These are phyloP conservation scores for Sinapis alba DNA, from an alignment of 441 rosid species.

Conservation along the genomic window DNA sequence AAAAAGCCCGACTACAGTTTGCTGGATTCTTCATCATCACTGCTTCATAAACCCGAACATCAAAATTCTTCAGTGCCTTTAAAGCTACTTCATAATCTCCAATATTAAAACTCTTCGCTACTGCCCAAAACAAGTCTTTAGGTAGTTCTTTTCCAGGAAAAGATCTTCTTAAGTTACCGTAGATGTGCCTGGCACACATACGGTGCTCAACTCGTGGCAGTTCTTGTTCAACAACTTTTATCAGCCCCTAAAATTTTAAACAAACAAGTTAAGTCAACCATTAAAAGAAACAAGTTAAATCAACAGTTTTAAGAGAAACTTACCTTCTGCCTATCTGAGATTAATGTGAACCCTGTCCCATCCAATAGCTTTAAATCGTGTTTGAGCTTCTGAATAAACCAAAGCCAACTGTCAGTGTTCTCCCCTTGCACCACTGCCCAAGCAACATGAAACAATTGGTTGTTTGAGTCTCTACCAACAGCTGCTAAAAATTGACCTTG, in stretches of 20 bases:
- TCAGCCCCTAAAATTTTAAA: neutral
- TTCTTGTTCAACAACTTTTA: neutral
- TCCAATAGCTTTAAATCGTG: neutral
- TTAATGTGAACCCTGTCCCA: neutral
- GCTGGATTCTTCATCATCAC: neutral
- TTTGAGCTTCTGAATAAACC: neutral
- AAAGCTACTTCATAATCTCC: neutral
- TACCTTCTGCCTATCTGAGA: neutral
- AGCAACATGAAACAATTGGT: neutral
- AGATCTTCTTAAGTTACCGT: neutral
- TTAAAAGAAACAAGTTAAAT: no score
- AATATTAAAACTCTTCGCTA: neutral
- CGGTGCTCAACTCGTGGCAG: neutral
- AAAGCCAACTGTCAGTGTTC: neutral
- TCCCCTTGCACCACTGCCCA: neutral
- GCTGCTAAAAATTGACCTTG: neutral
- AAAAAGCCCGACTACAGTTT: neutral
- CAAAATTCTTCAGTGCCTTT: neutral
- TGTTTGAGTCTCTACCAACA: neutral
- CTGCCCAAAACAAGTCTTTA: neutral
- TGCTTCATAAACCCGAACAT: neutral
- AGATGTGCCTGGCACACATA: neutral
- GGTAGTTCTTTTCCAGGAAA: neutral
- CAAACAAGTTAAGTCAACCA: no score
- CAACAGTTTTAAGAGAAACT: neutral